Base-by-base conservation (phyloP, 768 basidiomycete genomes). In the Epithele typhae region DNA sequence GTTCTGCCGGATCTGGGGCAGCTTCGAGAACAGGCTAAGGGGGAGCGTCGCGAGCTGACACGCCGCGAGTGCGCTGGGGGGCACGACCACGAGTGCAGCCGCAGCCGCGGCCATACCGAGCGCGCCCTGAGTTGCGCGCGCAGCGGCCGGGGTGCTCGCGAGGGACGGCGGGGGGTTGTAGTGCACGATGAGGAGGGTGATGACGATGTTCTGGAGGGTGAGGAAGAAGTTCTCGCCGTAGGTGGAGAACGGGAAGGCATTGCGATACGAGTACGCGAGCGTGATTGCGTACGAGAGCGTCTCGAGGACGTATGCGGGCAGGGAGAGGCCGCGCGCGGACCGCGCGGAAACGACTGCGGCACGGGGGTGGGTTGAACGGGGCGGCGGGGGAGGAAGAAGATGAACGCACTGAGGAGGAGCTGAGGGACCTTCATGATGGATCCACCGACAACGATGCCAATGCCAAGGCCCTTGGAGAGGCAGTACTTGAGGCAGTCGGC, bases 161-260 rank as follows among this genome's bases (percentile, higher is more conserved):
- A 59, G 58, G 4, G 48, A 52, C 24, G 60, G 59, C 10, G 66
- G 57, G 7, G 79, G 74, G 12, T 76, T 59, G 59, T 87, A 84
- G 64, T 70, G 69, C 40, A 93, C 75, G 65, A 95, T 95, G 56
- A 94, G 81, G 59, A 92, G 74, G 14, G 91, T 92, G 63, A 97
- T 92, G 68, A 88, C 51, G 56, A 85, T 72, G 70, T 95, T 92
- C 67, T 95, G 92, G 48, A 92, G 59, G 24, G 90, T 83, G 40
- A 98, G 77, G 79, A 97, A 97, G 46, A 93, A 64, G 72, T 95
- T 97, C 67, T 99, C 96, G 59, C 96, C 96, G 50, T 97, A 99
- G 0, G 96, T 97, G 17, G 90, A 92, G 74, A 97, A 96, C 0
- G 96, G 92, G 67, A 94, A 97, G 19, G 72, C 65, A 59, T 91